These are phyloP conservation scores for Xylariaceae sp. DNA, from an alignment of 2,329 filamentous ascomycete species.

Conservation along the genomic window DNA sequence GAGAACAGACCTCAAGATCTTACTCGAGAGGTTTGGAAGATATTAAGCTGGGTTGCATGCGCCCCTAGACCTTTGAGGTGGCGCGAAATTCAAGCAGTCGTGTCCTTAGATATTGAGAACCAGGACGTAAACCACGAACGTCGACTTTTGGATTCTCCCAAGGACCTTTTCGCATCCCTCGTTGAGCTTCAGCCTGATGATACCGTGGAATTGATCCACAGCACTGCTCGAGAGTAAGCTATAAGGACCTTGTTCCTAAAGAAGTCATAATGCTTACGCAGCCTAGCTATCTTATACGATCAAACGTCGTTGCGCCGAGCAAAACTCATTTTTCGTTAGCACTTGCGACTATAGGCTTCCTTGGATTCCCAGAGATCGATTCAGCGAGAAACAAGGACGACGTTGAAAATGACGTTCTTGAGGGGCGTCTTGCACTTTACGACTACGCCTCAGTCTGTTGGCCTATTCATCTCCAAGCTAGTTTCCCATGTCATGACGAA, in stretches of 20 bases:
- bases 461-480: slow-evolving; percentile 29
- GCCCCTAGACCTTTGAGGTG: slow-evolving; percentile 39
- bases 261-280: not conserved
- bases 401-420: slow-evolving; percentile 12
- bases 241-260: not conserved
- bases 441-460: slow-evolving; percentile 38
- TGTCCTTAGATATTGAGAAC: slow-evolving; percentile 35
- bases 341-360: slow-evolving; percentile 29
- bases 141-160: slow-evolving; percentile 28
- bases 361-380: slow-evolving; percentile 29
- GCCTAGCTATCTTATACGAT: slow-evolving; percentile 12
- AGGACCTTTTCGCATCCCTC: slow-evolving; percentile 39
- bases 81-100: slow-evolving; percentile 40
- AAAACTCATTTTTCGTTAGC: slow-evolving; percentile 29
- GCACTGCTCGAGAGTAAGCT: slow-evolving; percentile 37
- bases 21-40: slow-evolving; percentile 17
- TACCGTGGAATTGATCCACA: slow-evolving; percentile 38
- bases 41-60: slow-evolving; percentile 42
- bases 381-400: slow-evolving; percentile 11
- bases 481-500: slow-evolving; percentile 28
- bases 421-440: slow-evolving; percentile 33
- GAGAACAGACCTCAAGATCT: slow-evolving; percentile 11
- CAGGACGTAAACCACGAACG: slow-evolving; percentile 31
- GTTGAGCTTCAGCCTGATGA: slow-evolving; percentile 31
- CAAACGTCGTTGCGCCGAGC: slow-evolving; percentile 8